Evolutionary conservation across 768 basidiomycete species (phyloP), one percentile per base, ranked within the genome.

Genomic region (Lactifluus rugatus): DNA sequence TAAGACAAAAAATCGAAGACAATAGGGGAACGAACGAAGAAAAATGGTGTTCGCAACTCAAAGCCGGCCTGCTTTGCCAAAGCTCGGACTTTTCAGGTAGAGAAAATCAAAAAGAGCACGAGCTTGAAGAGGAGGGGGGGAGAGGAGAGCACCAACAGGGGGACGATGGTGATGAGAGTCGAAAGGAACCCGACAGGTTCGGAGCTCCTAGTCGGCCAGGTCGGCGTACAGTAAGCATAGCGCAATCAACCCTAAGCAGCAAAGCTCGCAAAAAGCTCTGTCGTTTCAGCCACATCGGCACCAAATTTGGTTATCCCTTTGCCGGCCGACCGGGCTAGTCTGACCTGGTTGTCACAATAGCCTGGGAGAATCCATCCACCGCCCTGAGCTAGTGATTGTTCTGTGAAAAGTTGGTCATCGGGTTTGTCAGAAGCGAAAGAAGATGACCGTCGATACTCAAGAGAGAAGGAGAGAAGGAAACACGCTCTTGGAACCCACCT

Each of bases 201-300:
- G 34, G 13, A 36, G 11, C 13, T 36, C 11, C 34, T 14, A 36
- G 37, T 16, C 37, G 37, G 28, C 16, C 16, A 17, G 37, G 37
- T 39, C 17, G 28, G 28, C 28, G 28, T 31, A 31, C 28, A 31
- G 28, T 31, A 31, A 31, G 28, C 28, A 5, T 31, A 39, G 17
- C n/a, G n/a, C n/a, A n/a, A n/a, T n/a, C n/a, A n/a, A n/a, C n/a
- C 16, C 17, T 39, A 39, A 39, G 37, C 37, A 6, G 8, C 37
- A 39, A n/a, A n/a, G n/a, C n/a, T n/a, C n/a, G n/a, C n/a, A n/a
- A n/a, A n/a, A n/a, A n/a, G n/a, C n/a, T n/a, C n/a, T n/a, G n/a
- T n/a, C n/a, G n/a, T n/a, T n/a, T 52, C 39, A 41, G 51, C 51
- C 51, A 52, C 51, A 52, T 52, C 51, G 51, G 51, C 39, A 10